Percentiles rank a stretch among this genome's conserved stretches.
phyloP scores from a whole-genome alignment of 108 stramenopile genomes.

The Nannochloropsis salina region DNA sequence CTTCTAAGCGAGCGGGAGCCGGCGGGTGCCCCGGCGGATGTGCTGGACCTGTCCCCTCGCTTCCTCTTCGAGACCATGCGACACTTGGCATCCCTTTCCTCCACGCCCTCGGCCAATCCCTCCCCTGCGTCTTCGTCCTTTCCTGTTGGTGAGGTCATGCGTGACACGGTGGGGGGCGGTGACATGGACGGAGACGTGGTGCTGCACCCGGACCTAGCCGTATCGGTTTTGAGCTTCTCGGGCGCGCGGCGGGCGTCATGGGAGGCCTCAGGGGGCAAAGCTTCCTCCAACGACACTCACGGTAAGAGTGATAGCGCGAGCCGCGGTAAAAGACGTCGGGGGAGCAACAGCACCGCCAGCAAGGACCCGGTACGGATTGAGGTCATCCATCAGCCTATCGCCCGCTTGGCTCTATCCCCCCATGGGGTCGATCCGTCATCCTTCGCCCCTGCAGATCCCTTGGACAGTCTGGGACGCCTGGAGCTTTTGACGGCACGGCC shows the following conservation, averaged over 20 bases:
- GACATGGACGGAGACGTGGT: not conserved
- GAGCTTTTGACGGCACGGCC: not conserved
- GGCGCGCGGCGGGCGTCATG: not conserved
- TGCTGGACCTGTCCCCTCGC: not conserved
- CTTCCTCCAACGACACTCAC: not conserved
- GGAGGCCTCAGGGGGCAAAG: not conserved
- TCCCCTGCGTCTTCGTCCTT: not conserved
- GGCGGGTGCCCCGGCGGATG: not conserved
- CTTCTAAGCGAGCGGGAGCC: not conserved
- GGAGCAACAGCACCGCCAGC: not conserved
- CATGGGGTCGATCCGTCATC: not conserved
- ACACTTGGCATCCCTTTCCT: not conserved
- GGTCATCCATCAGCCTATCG: constrained; percentile 19
- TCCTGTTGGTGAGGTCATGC: not conserved
- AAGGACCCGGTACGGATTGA: not conserved
- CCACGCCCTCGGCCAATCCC: not conserved
- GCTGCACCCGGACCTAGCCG: not conserved
- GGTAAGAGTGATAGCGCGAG: not conserved
- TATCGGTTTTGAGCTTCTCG: constrained; percentile 15
- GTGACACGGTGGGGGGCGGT: not conserved
- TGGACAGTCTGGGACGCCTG: constrained; percentile 3
- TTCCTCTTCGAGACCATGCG: not conserved
- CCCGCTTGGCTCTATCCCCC: not conserved
- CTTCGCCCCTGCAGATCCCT: not conserved
- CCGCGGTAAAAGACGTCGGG: not conserved